These are phyloP conservation scores for Penicillium oxalicum DNA, from an alignment of 2,329 filamentous ascomycete species.

Conservation along the genomic window DNA sequence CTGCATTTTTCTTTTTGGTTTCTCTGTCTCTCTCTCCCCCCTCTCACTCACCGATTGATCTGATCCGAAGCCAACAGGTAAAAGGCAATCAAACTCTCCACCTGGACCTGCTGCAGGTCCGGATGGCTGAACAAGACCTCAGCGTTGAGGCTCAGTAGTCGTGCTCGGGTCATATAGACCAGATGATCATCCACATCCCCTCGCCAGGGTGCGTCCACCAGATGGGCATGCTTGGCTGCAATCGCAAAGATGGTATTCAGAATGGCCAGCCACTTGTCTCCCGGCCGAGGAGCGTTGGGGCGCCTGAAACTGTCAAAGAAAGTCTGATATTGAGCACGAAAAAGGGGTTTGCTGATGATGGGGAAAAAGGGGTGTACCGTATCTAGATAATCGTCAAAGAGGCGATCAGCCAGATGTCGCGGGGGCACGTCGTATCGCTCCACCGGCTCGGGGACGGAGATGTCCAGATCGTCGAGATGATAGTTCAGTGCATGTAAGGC, in stretches of 20 bases:
- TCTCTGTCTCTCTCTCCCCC: too few relatives aligned
- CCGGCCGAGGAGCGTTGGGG: conserved; percentile 20
- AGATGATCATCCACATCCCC: conserved; percentile 28
- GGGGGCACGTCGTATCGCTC: conserved; percentile 40
- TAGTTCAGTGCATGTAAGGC: conserved; percentile 34
- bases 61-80: conserved; percentile 34
- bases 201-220: conserved; percentile 26
- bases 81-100: conserved; percentile 32
- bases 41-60: conserved; percentile 33
- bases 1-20: too few relatives aligned
- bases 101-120: conserved; percentile 37
- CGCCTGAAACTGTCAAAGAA: conserved; percentile 19
- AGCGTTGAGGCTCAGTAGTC: conserved; percentile 29
- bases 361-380: conserved; percentile 37
- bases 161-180: conserved; percentile 34
- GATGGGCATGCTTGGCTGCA: conserved; percentile 30
- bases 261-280: conserved; percentile 35
- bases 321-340: conserved; percentile 30
- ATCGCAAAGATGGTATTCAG: conserved; percentile 40
- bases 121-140: conserved; percentile 29
- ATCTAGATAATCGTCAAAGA: conserved; percentile 34
- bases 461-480: conserved; percentile 41
- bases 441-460: conserved; percentile 37
- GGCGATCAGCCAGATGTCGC: conserved; percentile 28
- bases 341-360: conserved; percentile 33